Evolutionary conservation across 192 early-diverging fungal genomes (phyloP).

Genomic region (Mortierella alpina): DNA sequence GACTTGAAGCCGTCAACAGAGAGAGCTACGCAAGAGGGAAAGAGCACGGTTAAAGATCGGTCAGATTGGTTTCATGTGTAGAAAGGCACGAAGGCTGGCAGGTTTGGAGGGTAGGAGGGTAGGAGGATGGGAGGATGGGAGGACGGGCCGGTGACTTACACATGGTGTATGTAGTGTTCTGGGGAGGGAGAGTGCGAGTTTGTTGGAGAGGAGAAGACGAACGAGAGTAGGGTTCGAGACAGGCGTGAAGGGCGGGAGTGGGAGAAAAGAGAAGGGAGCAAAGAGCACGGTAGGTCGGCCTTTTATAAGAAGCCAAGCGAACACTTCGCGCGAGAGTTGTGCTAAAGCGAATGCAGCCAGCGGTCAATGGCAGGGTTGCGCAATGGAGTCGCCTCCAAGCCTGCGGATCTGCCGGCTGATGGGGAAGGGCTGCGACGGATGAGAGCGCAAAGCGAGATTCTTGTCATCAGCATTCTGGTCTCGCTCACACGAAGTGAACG

Average conservation of each 20-base stretch:
- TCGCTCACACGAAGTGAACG: too few relatives aligned
- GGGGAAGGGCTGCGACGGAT: too few relatives aligned
- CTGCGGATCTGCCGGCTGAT: too few relatives aligned
- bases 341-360: too few relatives aligned
- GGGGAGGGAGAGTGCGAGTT: not conserved
- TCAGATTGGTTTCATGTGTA: not conserved
- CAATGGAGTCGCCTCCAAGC: too few relatives aligned
- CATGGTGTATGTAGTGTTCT: slow-evolving; percentile 15
- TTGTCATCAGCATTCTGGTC: too few relatives aligned
- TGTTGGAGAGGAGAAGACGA: not conserved
- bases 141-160: slow-evolving; percentile 3
- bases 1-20: slow-evolving; percentile 74
- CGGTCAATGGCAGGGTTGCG: too few relatives aligned
- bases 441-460: too few relatives aligned
- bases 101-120: not conserved
- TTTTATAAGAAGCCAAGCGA: not conserved
- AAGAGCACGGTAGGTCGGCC: not conserved
- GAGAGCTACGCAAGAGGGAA: slow-evolving; percentile 20
- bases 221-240: too few relatives aligned
- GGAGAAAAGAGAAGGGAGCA: not conserved
- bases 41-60: not conserved
- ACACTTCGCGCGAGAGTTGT: too few relatives aligned
- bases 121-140: not conserved
- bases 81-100: too few relatives aligned
- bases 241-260: not conserved